phyloP scores from a whole-genome alignment of 345 rosid species.

The Ricinus communis region DNA sequence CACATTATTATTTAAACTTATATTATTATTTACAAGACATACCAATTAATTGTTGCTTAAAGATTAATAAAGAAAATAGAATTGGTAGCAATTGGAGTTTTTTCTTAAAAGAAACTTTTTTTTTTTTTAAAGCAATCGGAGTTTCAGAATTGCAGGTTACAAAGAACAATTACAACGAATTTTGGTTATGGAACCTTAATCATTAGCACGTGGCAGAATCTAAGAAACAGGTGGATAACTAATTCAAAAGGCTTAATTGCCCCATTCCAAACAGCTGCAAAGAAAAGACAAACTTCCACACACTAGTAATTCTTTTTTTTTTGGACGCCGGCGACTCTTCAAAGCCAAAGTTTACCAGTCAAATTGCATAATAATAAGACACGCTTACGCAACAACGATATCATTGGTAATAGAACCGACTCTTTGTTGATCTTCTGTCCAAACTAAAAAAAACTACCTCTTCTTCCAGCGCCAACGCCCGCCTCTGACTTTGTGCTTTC shows the following conservation, averaged over 20 bases:
- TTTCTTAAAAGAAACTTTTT: too few species aligned
- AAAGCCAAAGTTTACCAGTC: not conserved
- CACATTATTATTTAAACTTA: too few species aligned
- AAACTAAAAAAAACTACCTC: not conserved
- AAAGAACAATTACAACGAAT: not conserved
- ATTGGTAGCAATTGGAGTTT: too few species aligned
- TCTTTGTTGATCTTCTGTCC: not conserved
- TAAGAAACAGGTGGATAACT: not conserved
- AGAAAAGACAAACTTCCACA: not conserved
- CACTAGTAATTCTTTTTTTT: too few species aligned
- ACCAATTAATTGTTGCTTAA: too few species aligned
- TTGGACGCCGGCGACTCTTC: conserved; percentile 17
- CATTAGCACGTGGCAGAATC: not conserved
- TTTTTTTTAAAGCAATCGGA: too few species aligned
- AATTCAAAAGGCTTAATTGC: not conserved
- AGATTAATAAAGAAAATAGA: too few species aligned
- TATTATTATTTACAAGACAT: too few species aligned
- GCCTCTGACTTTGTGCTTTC: too few species aligned
- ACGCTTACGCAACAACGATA: not conserved
- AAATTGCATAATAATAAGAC: not conserved
- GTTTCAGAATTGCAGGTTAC: too few species aligned
- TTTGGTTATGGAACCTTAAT: not conserved
- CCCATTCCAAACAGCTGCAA: not conserved
- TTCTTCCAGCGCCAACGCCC: too few species aligned
- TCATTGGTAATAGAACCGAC: not conserved